Conservation (phyloP, 164 flowering plant genomes). For the Umbilicus rupestris region DNA sequence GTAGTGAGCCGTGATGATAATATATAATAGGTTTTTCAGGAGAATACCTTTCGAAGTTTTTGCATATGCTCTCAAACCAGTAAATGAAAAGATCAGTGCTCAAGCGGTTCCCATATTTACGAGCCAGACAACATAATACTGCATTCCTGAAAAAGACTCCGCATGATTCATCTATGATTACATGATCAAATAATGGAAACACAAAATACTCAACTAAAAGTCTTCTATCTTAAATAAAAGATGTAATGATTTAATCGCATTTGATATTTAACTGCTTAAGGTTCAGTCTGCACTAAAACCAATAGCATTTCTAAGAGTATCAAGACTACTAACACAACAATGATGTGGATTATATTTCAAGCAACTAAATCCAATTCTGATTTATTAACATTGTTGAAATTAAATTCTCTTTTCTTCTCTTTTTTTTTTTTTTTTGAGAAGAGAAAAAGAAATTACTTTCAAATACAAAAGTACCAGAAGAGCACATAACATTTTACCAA, state of each 20-base stretch:
- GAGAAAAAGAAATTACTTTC: too few species aligned
- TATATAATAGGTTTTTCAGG: background rate
- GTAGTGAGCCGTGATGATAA: background rate
- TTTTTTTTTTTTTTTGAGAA: too few species aligned
- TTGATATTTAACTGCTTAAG: background rate
- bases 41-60: conserved; percentile 70
- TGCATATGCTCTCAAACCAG: conserved; percentile 75
- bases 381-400: too few species aligned
- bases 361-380: background rate
- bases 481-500: too few species aligned
- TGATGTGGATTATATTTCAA: background rate
- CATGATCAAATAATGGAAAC: background rate
- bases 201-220: background rate
- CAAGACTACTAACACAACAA: background rate
- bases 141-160: conserved; percentile 47
- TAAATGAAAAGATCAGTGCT: conserved; percentile 35
- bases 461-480: too few species aligned
- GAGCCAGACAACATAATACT: conserved; percentile 57
- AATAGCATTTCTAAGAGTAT: background rate
- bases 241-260: background rate
- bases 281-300: background rate
- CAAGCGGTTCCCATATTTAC: conserved; percentile 41
- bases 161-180: background rate
- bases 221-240: background rate
- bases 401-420: too few species aligned